phyloP scores from a whole-genome alignment of 164 flowering plant species.

The Nelumbo lutea region DNA sequence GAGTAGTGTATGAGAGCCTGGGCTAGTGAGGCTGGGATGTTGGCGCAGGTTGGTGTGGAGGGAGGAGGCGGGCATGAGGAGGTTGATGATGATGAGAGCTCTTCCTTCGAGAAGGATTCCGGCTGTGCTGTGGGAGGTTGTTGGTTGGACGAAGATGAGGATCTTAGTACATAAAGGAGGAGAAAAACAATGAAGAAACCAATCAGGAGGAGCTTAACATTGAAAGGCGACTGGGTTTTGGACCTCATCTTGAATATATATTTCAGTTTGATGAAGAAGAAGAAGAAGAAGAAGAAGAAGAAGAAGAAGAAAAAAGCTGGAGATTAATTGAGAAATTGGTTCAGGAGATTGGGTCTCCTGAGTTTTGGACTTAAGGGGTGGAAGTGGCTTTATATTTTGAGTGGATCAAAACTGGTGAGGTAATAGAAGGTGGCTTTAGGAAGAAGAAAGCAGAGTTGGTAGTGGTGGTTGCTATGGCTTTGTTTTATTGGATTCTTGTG shows the following conservation, averaged over 20 bases:
- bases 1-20: constrained; percentile 55
- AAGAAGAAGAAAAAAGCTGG: no score
- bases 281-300: background rate
- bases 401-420: background rate
- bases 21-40: constrained; percentile 47
- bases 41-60: constrained; percentile 33
- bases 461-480: background rate
- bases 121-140: constrained; percentile 11
- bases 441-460: background rate
- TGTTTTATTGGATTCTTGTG: constrained; percentile 25
- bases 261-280: background rate
- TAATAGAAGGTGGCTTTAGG: constrained; percentile 6
- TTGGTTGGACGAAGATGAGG: constrained; percentile 34
- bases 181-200: constrained; percentile 36
- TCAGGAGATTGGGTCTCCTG: background rate
- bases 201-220: constrained; percentile 38
- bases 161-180: constrained; percentile 40
- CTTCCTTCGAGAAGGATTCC: constrained; percentile 1
- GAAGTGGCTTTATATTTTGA: constrained; percentile 11
- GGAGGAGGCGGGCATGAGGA: constrained; percentile 21
- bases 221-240: constrained; percentile 32
- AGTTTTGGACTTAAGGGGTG: background rate
- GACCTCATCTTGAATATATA: constrained; percentile 29
- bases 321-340: background rate
- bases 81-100: constrained; percentile 5